Evolutionary conservation across 495 filamentous ascomycete genomes (phyloP).

Genomic region (Evernia prunastri): DNA sequence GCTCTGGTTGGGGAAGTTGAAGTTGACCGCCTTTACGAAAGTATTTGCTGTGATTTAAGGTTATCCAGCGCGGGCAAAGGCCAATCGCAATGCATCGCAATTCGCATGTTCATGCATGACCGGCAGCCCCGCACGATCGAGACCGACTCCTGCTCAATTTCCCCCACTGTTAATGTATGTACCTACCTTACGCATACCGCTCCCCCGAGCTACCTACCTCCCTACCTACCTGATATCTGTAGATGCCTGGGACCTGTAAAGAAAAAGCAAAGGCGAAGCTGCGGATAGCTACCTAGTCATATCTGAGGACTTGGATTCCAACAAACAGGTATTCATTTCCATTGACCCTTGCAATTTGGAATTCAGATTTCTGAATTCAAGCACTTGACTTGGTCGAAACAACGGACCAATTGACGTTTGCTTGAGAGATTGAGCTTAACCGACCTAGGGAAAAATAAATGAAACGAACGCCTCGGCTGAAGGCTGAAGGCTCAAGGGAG

Average conservation of each 20-base stretch:
- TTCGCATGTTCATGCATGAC: slow-evolving; percentile 2
- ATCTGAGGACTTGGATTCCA: not conserved
- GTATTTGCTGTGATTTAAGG: not conserved
- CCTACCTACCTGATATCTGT: too few species aligned
- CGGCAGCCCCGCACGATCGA: slow-evolving; percentile 3
- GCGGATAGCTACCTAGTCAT: not conserved
- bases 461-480: slow-evolving; percentile 3
- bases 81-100: slow-evolving; percentile 1
- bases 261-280: not conserved
- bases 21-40: slow-evolving; percentile 12
- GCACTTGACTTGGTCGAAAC: not conserved
- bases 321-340: too few species aligned
- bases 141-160: not conserved
- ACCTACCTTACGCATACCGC: too few species aligned
- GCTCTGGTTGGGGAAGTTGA: slow-evolving; percentile 4
- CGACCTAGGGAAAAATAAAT: not conserved
- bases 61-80: slow-evolving; percentile 5
- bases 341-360: not conserved
- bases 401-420: not conserved
- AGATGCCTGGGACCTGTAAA: not conserved
- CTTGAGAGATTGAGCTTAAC: not conserved
- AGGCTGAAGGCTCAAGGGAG: not conserved
- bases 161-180: not conserved
- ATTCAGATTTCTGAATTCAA: not conserved
- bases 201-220: not conserved